These are phyloP conservation scores for Ophiocordyceps camponoti-rufipedis DNA, from an alignment of 2,329 filamentous ascomycete species.

Conservation along the genomic window DNA sequence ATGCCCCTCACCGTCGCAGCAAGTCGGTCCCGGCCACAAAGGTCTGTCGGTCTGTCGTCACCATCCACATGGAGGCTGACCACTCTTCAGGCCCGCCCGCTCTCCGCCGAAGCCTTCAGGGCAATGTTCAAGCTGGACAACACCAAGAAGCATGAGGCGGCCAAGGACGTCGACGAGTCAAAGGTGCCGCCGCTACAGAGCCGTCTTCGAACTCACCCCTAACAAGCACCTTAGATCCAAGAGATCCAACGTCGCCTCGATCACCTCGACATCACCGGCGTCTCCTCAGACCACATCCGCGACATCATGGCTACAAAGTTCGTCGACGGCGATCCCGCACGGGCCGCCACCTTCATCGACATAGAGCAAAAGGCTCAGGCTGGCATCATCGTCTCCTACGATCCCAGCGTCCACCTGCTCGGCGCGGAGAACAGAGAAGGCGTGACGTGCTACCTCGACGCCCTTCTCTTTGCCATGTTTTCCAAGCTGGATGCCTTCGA, in stretches of 20 bases:
- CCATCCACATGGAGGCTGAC: too few species aligned
- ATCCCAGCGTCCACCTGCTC: conserved; percentile 51
- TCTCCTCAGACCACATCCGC: conserved; percentile 37
- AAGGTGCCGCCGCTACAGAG: conserved; percentile 14
- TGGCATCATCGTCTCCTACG: conserved; percentile 59
- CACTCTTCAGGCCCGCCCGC: conserved; percentile 25
- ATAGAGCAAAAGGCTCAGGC: conserved; percentile 68
- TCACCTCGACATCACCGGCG: conserved; percentile 24
- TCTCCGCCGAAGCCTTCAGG: conserved; percentile 39
- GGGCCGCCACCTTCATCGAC: conserved; percentile 57
- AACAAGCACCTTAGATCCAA: conserved; percentile 16
- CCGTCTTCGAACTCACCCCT: background rate
- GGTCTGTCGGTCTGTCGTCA: background rate
- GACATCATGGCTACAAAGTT: conserved; percentile 41
- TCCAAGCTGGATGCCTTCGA: conserved; percentile 79
- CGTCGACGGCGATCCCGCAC: conserved; percentile 51
- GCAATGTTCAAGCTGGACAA: conserved; percentile 46
- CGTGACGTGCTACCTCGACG: conserved; percentile 90
- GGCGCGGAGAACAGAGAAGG: conserved; percentile 73
- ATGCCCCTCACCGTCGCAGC: conserved; percentile 30
- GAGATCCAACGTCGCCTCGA: conserved; percentile 20
- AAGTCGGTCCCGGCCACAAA: conserved; percentile 33
- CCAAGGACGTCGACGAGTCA: conserved; percentile 25
- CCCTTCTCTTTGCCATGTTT: conserved; percentile 91
- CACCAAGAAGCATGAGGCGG: conserved; percentile 29